phyloP scores from a whole-genome alignment of 2,329 filamentous ascomycete species.

The Hypoxylon sp. region DNA sequence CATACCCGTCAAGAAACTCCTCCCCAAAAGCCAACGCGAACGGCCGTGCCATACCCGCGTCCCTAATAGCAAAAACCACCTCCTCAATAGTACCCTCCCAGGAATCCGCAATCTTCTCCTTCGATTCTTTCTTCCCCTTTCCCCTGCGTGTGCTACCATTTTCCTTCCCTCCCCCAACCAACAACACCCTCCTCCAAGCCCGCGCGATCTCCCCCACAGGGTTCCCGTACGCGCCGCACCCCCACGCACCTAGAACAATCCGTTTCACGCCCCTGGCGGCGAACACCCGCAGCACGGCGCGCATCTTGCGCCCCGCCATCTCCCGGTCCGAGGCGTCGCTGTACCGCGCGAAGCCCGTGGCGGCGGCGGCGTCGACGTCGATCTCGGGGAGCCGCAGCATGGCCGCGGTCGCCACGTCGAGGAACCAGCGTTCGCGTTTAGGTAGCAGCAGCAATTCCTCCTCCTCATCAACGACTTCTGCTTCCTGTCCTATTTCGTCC shows the following conservation, averaged over 20 bases:
- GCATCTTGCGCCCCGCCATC: conserved; percentile 63
- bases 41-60: conserved; percentile 58
- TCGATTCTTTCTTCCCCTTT: conserved; percentile 9
- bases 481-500: background rate
- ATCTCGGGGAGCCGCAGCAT: conserved; percentile 67
- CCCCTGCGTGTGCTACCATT: background rate
- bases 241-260: conserved; percentile 70
- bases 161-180: conserved; percentile 40
- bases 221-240: conserved; percentile 70
- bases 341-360: conserved; percentile 45
- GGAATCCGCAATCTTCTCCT: conserved; percentile 13
- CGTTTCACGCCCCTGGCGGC: conserved; percentile 54
- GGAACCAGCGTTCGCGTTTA: conserved; percentile 62
- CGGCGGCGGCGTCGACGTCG: conserved; percentile 41
- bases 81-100: conserved; percentile 60
- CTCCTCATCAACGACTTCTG: conserved; percentile 10
- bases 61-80: conserved; percentile 66
- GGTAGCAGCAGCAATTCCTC: conserved; percentile 49
- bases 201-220: conserved; percentile 66
- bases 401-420: conserved; percentile 66
- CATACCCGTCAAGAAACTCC: conserved; percentile 46
- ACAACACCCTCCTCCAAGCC: conserved; percentile 59
- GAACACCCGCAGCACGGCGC: conserved; percentile 62
- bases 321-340: conserved; percentile 59
- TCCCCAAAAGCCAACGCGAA: conserved; percentile 61